Conservation (phyloP, 2,329 filamentous ascomycete species). For the Exophiala bonariae region DNA sequence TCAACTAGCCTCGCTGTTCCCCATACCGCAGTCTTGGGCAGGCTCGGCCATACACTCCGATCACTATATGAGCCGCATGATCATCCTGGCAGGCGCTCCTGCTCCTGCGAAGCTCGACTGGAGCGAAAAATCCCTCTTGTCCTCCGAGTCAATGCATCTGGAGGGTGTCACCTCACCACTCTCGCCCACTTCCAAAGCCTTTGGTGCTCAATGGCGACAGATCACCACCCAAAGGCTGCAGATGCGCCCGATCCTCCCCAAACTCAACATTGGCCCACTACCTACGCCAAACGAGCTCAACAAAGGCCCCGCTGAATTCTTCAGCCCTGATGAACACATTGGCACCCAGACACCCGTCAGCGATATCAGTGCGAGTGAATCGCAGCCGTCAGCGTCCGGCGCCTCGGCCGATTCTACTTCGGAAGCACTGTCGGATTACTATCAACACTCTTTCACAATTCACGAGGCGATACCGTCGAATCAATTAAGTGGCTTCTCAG, state of each 20-base stretch:
- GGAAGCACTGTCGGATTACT: slow-evolving; percentile 63
- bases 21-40: neutral
- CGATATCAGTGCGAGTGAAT: slow-evolving; percentile 25
- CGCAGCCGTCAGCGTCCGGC: slow-evolving; percentile 23
- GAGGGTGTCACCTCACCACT: slow-evolving; percentile 14
- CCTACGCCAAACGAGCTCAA: slow-evolving; percentile 20
- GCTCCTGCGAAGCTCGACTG: slow-evolving; percentile 25
- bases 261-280: slow-evolving; percentile 20
- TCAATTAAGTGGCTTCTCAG: slow-evolving; percentile 45
- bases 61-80: slow-evolving; percentile 26
- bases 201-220: slow-evolving; percentile 26
- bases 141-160: slow-evolving; percentile 17
- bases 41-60: neutral
- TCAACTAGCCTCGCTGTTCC: too few species aligned
- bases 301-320: slow-evolving; percentile 25
- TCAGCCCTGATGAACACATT: slow-evolving; percentile 22
- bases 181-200: slow-evolving; percentile 17
- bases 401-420: slow-evolving; percentile 23
- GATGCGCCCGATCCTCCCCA: slow-evolving; percentile 28
- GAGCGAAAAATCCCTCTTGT: slow-evolving; percentile 27
- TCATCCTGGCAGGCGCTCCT: slow-evolving; percentile 29
- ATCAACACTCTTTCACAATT: slow-evolving; percentile 73
- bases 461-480: slow-evolving; percentile 68
- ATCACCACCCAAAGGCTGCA: slow-evolving; percentile 25
- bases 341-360: slow-evolving; percentile 23